phyloP scores from a whole-genome alignment of 176 grass and related monocot species.

The Carex kokanica region DNA sequence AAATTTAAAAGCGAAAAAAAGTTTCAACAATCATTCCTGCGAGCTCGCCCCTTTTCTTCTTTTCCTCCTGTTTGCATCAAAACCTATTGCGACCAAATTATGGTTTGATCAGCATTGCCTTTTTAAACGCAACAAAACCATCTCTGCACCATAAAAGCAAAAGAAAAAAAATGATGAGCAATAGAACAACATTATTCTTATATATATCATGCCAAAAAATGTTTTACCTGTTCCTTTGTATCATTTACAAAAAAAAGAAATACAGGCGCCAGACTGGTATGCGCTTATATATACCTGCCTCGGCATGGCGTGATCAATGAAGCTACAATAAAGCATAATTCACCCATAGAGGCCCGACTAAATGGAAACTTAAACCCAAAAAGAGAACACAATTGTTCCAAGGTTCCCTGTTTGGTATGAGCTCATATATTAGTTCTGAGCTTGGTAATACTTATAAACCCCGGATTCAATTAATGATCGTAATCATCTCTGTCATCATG shows the following conservation, averaged over 20 bases:
- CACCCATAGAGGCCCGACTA: background rate
- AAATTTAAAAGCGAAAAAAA: conserved; percentile 11
- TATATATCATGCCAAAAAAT: background rate
- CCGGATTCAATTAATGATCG: background rate
- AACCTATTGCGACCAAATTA: conserved; percentile 23
- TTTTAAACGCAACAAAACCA: conserved; percentile 45
- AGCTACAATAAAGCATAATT: background rate
- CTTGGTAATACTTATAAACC: too few species aligned
- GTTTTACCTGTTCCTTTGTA: background rate
- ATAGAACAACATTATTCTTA: background rate
- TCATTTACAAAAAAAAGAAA: background rate
- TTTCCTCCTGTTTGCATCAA: conserved; percentile 17
- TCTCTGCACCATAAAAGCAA: conserved; percentile 26
- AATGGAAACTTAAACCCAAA: background rate
- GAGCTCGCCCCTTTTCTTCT: conserved; percentile 5
- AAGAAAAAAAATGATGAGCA: background rate
- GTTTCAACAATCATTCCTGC: conserved; percentile 2
- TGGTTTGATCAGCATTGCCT: conserved; percentile 6
- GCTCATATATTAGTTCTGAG: too few species aligned
- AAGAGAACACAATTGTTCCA: background rate
- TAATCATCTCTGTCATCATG: background rate
- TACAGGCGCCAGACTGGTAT: background rate
- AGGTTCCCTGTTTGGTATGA: too few species aligned
- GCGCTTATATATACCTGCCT: background rate
- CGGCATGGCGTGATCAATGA: background rate